These are phyloP conservation scores for Alternaria longipes DNA, from an alignment of 2,329 filamentous ascomycete genomes.

Conservation along the genomic window DNA sequence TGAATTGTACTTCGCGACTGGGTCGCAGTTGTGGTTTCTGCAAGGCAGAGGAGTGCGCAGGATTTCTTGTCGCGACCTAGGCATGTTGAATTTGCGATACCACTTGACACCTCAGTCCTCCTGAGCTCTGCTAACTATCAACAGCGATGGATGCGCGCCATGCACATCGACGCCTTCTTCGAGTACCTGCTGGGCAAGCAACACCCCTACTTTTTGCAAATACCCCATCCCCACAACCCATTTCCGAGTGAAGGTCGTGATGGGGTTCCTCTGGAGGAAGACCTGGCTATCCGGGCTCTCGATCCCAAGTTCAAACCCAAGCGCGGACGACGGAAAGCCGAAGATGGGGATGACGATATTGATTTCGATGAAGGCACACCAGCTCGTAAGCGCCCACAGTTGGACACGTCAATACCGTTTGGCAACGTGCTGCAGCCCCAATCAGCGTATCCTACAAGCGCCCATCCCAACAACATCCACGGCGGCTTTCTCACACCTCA, in stretches of 20 bases:
- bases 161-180: slow-evolving; percentile 95
- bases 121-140: slow-evolving; percentile 15
- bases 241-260: slow-evolving; percentile 74
- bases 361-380: slow-evolving; percentile 56
- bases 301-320: slow-evolving; percentile 77
- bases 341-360: slow-evolving; percentile 64
- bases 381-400: slow-evolving; percentile 67
- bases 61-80: background rate
- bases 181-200: slow-evolving; percentile 83
- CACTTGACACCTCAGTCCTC: background rate
- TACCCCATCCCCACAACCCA: slow-evolving; percentile 72
- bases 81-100: background rate
- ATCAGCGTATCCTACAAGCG: slow-evolving; percentile 63
- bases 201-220: slow-evolving; percentile 80
- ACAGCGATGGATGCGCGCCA: slow-evolving; percentile 94
- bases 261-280: slow-evolving; percentile 85
- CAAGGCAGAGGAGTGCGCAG: slow-evolving; percentile 2
- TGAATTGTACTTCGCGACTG: slow-evolving; percentile 1
- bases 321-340: slow-evolving; percentile 69
- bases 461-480: slow-evolving; percentile 62
- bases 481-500: slow-evolving; percentile 53
- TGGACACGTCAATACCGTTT: slow-evolving; percentile 62
- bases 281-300: slow-evolving; percentile 84
- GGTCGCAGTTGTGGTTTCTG: background rate
- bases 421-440: slow-evolving; percentile 52